Evolutionary conservation across 805 yeast genomes (phyloP), one percentile per base, ranked within the genome.

Genomic region (Saccharomycopsis sp.): DNA sequence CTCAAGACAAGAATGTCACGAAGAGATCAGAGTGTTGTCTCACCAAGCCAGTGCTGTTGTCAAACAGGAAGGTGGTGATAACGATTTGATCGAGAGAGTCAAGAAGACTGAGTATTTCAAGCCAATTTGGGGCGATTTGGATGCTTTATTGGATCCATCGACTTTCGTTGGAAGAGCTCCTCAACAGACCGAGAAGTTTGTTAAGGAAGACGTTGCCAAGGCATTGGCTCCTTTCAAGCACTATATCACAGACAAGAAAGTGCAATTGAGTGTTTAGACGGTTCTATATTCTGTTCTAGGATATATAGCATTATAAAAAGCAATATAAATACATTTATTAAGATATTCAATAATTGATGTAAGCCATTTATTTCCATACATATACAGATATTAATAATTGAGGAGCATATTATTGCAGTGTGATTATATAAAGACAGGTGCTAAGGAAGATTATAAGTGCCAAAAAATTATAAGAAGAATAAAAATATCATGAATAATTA

Each of bases 141-240:
- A 88, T 60, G 63, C 74, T 22, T 80, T 94, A 67, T 82, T 94
- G 68, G 92, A 93, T 67, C 98, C 99, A 63, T 76, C 86, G 20
- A 94, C 99, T 35, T 94, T 94, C 72, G 96, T 92, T 53, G 99
- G 99, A 67, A 89, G 99, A 74, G 99, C 99, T 58, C 98, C 98
- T 51, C 87, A 92, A 75, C 99, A 94, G 78, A 90, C 96, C 58
- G 97, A 87, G 72, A 93, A 92, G 75, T 94, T 94, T 70, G 86
- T 94, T 65, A 81, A 82, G 59, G 82, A 80, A 58, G 96, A 93
- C 60, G 98, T 94, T 58, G 86, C 85, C 56, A 75, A 84, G 65
- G 98, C 97, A 47, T 78, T 94, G 64, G 79, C 76, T 63, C 89
- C 89, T 55, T 87, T 79, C 75, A 71, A 80, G 68, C 68, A 80